These are phyloP conservation scores for Dryas octopetala DNA, from an alignment of 306 rosid species.

Conservation along the genomic window DNA sequence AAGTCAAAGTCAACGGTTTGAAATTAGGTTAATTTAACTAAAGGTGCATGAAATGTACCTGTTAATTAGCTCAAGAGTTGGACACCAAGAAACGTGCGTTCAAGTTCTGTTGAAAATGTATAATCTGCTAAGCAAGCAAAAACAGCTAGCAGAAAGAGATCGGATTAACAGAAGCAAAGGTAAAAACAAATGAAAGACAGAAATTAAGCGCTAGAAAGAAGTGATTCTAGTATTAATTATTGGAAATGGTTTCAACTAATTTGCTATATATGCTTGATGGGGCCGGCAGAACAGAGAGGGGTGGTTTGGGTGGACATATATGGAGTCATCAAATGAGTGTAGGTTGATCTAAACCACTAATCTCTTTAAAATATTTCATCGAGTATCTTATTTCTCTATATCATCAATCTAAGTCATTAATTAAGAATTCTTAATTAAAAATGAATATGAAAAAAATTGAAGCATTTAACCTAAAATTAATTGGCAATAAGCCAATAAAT, in stretches of 20 bases:
- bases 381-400: too few species aligned
- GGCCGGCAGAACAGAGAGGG: too few species aligned
- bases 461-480: too few species aligned
- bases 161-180: not conserved
- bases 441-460: too few species aligned
- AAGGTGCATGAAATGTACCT: not conserved
- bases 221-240: not conserved
- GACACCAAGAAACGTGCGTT: not conserved
- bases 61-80: not conserved
- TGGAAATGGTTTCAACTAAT: not conserved
- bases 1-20: not conserved
- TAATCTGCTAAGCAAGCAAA: not conserved
- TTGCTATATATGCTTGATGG: too few species aligned
- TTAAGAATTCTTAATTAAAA: too few species aligned
- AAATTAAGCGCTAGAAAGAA: not conserved
- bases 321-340: too few species aligned
- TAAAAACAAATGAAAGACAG: constrained; percentile 4
- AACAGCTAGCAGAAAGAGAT: not conserved
- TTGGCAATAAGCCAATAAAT: too few species aligned
- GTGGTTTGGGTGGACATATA: too few species aligned
- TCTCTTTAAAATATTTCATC: too few species aligned
- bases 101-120: not conserved
- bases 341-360: too few species aligned
- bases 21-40: not conserved
- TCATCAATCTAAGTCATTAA: too few species aligned